phyloP scores from a whole-genome alignment of 805 yeast genomes.

The Ogataea henricii region DNA sequence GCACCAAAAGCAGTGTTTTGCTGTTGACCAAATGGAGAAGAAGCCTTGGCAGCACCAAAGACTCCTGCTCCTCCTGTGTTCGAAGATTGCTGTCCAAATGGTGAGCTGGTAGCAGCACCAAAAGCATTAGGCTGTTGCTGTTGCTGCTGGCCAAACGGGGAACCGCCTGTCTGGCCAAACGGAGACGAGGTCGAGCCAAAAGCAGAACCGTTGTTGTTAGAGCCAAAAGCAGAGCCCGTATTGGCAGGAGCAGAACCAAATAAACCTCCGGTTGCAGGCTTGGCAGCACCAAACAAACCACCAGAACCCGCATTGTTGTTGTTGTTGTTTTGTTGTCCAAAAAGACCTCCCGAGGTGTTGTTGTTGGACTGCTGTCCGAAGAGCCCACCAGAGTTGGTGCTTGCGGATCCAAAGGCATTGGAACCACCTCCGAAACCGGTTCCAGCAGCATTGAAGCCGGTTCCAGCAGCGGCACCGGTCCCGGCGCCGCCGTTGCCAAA shows the following conservation, averaged over 20 bases:
- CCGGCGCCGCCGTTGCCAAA: slow-evolving; percentile 45
- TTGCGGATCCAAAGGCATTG: slow-evolving; percentile 23
- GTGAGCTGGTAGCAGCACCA: slow-evolving; percentile 24
- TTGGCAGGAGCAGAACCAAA: slow-evolving; percentile 26
- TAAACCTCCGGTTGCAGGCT: slow-evolving; percentile 31
- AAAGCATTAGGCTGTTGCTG: slow-evolving; percentile 3
- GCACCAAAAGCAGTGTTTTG: slow-evolving; percentile 42
- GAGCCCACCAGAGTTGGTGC: slow-evolving; percentile 40
- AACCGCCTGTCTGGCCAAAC: slow-evolving; percentile 26
- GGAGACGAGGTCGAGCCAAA: slow-evolving; percentile 24
- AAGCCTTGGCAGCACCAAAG: slow-evolving; percentile 31
- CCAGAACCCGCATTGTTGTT: slow-evolving; percentile 14
- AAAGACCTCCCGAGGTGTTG: slow-evolving; percentile 26
- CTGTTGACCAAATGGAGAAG: slow-evolving; percentile 23
- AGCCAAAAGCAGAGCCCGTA: slow-evolving; percentile 28
- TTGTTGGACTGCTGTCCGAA: slow-evolving; percentile 43
- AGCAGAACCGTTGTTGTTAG: slow-evolving; percentile 35
- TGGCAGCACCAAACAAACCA: slow-evolving; percentile 24
- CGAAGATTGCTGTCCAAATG: slow-evolving; percentile 43
- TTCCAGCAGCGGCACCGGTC: slow-evolving; percentile 16
- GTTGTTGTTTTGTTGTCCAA: slow-evolving; percentile 23
- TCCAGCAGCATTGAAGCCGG: not conserved
- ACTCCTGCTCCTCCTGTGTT: slow-evolving; percentile 28
- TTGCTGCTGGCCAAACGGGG: slow-evolving; percentile 25
- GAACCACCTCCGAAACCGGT: slow-evolving; percentile 24